These are phyloP conservation scores for Alternaria brassicicola DNA, from an alignment of 2,329 filamentous ascomycete species.

Conservation along the genomic window DNA sequence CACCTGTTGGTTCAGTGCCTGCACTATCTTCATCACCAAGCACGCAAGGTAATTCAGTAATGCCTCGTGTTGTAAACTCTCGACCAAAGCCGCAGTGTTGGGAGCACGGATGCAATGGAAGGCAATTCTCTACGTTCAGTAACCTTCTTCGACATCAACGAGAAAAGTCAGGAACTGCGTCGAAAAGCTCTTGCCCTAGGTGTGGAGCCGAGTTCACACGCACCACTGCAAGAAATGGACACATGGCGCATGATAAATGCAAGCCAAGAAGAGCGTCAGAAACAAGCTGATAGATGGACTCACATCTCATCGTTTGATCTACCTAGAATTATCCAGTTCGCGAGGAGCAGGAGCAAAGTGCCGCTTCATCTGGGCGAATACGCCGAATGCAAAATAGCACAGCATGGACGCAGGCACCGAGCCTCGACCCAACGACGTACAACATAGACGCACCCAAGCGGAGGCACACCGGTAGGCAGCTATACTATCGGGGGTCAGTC, in stretches of 20 bases:
- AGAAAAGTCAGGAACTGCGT: conserved; percentile 89
- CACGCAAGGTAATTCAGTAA: conserved; percentile 33
- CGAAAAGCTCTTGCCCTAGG: conserved; percentile 86
- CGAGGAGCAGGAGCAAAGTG: neutral
- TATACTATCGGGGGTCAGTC: neutral
- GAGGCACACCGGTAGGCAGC: neutral
- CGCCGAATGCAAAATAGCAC: neutral
- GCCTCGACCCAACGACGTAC: neutral
- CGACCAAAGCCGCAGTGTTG: conserved; percentile 95
- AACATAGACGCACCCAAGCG: neutral
- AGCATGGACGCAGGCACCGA: neutral
- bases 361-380: neutral
- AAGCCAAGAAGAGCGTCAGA: conserved; percentile 68
- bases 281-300: conserved; percentile 27
- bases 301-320: neutral
- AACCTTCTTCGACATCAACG: conserved; percentile 91
- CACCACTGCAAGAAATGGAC: conserved; percentile 86
- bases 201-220: conserved; percentile 94
- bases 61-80: conserved; percentile 69
- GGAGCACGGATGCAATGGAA: conserved; percentile 95
- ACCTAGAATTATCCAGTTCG: neutral
- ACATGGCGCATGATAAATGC: conserved; percentile 87
- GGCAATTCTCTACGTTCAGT: conserved; percentile 95
- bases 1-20: conserved; percentile 24
- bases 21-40: conserved; percentile 38